These are phyloP conservation scores for Pterocarpus macrocarpus DNA, from an alignment of 306 rosid species.

Conservation along the genomic window DNA sequence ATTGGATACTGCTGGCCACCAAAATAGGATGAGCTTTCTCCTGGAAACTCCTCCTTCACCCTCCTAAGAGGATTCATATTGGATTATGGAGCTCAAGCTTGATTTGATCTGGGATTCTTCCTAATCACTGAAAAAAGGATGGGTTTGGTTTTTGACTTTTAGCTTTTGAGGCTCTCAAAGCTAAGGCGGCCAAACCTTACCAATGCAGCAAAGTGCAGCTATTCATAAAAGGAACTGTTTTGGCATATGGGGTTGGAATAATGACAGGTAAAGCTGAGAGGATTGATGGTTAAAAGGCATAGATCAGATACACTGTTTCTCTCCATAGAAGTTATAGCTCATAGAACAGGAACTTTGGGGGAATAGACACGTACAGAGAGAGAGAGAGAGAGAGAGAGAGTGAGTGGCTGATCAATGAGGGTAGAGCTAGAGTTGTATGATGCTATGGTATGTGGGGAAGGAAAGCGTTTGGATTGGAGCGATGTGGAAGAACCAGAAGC, in stretches of 20 bases:
- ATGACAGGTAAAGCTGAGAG: constrained; percentile 5
- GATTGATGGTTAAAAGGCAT: background rate
- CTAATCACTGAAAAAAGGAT: background rate
- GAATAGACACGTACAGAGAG: background rate
- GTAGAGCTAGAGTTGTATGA: background rate
- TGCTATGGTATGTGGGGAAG: constrained; percentile 17
- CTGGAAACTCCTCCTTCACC: constrained; percentile 62
- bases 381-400: background rate
- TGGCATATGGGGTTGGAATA: background rate
- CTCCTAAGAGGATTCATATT: constrained; percentile 54
- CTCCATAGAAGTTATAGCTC: background rate
- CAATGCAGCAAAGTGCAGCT: constrained; percentile 20
- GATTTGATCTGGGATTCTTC: constrained; percentile 34
- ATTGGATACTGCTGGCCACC: background rate
- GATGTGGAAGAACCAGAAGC: constrained; percentile 33
- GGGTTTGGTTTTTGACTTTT: constrained; percentile 18
- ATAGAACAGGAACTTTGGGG: background rate
- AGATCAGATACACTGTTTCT: background rate
- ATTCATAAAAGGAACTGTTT: background rate
- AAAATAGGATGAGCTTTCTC: constrained; percentile 41
- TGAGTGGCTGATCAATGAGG: background rate
- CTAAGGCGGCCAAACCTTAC: background rate
- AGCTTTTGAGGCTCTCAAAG: constrained; percentile 10
- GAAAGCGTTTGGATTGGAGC: constrained; percentile 21
- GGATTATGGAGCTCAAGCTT: background rate